These are phyloP conservation scores for Pseudocercospora crystallina DNA, from an alignment of 2,329 filamentous ascomycete species.

Conservation along the genomic window DNA sequence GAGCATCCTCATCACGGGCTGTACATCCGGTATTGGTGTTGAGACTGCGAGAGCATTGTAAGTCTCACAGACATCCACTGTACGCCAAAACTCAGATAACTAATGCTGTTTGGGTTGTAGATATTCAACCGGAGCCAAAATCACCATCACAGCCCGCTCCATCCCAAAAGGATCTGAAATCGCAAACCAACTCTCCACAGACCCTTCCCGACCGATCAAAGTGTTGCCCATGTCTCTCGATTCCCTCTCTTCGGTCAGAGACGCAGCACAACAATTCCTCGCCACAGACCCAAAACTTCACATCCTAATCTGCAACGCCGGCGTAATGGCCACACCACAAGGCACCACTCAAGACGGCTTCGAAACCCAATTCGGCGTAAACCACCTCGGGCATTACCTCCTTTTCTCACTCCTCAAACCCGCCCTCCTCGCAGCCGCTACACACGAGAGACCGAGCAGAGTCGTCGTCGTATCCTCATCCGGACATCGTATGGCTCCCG, in stretches of 20 bases:
- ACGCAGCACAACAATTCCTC: slow-evolving; percentile 31
- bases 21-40: slow-evolving; percentile 40
- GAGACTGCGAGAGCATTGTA: slow-evolving; percentile 41
- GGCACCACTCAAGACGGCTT: slow-evolving; percentile 39
- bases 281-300: slow-evolving; percentile 36
- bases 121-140: slow-evolving; percentile 42
- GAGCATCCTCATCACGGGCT: slow-evolving; percentile 40
- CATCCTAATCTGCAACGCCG: slow-evolving; percentile 35
- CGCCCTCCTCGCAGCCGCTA: slow-evolving; percentile 42
- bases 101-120: no score
- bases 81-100: no score
- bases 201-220: slow-evolving; percentile 1
- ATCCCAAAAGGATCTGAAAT: slow-evolving; percentile 36
- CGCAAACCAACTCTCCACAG: not conserved
- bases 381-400: slow-evolving; percentile 53
- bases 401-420: slow-evolving; percentile 53
- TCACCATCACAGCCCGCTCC: slow-evolving; percentile 43
- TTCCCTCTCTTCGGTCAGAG: slow-evolving; percentile 32
- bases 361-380: slow-evolving; percentile 53
- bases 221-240: not conserved
- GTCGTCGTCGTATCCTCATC: slow-evolving; percentile 49
- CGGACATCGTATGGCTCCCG: slow-evolving; percentile 39
- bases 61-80: no score
- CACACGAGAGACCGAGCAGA: slow-evolving; percentile 44
- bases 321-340: slow-evolving; percentile 45